phyloP scores from a whole-genome alignment of 345 rosid species.

The Alliaria petiolata region DNA sequence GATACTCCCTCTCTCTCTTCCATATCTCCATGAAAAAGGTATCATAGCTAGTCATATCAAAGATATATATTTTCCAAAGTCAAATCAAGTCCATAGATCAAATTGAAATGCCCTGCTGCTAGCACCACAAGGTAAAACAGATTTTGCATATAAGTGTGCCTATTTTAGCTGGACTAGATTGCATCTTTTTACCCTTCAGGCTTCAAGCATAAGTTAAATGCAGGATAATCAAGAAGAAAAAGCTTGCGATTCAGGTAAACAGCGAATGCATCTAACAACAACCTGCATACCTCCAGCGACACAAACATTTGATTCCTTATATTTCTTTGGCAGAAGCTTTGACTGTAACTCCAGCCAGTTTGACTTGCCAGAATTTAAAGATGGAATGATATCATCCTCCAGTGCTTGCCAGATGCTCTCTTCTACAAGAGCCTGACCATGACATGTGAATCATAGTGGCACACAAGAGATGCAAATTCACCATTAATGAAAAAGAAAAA shows the following conservation, averaged over 20 bases:
- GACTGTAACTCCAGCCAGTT: constrained; percentile 98
- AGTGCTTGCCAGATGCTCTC: constrained; percentile 83
- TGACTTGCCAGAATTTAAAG: constrained; percentile 58
- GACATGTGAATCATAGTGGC: constrained; percentile 5
- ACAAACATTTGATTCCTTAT: constrained; percentile 78
- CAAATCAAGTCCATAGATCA: constrained; percentile 3
- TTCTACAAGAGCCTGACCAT: constrained; percentile 56
- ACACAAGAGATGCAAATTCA: neutral
- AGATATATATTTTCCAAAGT: neutral
- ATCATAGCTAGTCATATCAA: neutral
- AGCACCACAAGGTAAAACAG: constrained; percentile 6
- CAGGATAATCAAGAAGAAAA: constrained; percentile 9
- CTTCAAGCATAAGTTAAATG: neutral
- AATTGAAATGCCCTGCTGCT: constrained; percentile 4
- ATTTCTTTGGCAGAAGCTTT: constrained; percentile 57
- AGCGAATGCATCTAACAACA: constrained; percentile 29
- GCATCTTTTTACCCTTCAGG: constrained; percentile 10
- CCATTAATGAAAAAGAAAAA: constrained; percentile 10
- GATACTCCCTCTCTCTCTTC: neutral
- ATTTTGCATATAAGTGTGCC: neutral
- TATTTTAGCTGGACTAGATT: constrained; percentile 4
- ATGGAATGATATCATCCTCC: constrained; percentile 91
- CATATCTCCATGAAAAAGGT: constrained; percentile 4
- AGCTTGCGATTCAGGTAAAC: neutral
- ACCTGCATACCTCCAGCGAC: constrained; percentile 94